Evolutionary conservation across 2,329 filamentous ascomycete species (phyloP), one percentile per base, ranked within the genome.

Genomic region (Pseudogymnoascus verrucosus): DNA sequence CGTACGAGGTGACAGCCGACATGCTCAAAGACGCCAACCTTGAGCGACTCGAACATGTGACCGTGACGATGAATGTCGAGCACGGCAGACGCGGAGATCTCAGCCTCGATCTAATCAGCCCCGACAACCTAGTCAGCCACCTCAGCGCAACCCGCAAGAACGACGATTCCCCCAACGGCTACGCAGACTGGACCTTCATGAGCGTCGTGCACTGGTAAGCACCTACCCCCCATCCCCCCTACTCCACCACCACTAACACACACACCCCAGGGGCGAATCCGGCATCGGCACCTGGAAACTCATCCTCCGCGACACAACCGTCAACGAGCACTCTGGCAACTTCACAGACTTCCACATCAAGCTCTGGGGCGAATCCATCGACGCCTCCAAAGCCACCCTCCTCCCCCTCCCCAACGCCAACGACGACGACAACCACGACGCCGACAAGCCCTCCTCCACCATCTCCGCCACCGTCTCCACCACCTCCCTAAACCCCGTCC

Each of bases 161-260:
- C 21, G 95, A 99, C 74, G 79, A 82, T 1, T 83, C 82, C 37
- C 73, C 77, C 0, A 76, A 77, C 21, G 95, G 95, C 7, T 99
- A 98, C 74, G 79, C 87, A 39, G 91, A 98, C 77, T 99, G 95
- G 95, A 98, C 93, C 0, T 99, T 99, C 71, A 99, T 99, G 95
- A 96, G 89, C 66, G 95, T 99, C 39, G 93, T 88, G 67, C 95
- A 99, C 74, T 99, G 93, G 90, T 92, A 82, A 76, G 87, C 76
- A 19, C 31, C 44, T 60, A 14, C 61, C 61, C 5, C 40, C 51
- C 61, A 64, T n/a, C n/a, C 21, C n/a, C 36, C 11, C 21, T 51
- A 6, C 21, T 26, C 26, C 26, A 28, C 44, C n/a, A 37, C 57
- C 36, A 73, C 75, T 80, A 73, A n/a, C n/a, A 80, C 69, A 62